Evolutionary conservation across 2,329 filamentous ascomycete genomes (phyloP), one percentile per base, ranked within the genome.

Genomic region (Tolypocladium capitatum): DNA sequence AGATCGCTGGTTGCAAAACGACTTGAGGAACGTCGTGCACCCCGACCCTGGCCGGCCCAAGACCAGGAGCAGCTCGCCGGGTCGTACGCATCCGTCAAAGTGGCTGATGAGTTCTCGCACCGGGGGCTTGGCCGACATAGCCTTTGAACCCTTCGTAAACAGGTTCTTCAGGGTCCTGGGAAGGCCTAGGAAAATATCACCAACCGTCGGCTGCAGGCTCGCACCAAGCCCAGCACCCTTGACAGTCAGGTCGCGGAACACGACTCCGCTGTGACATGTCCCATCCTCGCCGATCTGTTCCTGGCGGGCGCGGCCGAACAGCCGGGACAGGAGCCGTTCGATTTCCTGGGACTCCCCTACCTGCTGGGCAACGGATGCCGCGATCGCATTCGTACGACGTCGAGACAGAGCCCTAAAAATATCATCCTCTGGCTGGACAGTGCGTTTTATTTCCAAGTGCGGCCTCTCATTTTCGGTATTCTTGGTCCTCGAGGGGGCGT

Each of bases 1-100:
- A 3, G 71, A 72, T 4, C 83, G 72, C 55, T 87, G 76, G 58
- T 89, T 89, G 28, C 81, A 79, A 49, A 90, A 80, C 0, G 79
- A 73, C 55, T 85, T 87, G 36, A 88, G 69, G 20, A 88, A 73
- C 0, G 83, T 84, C 1, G 81, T 84, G 58, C 84, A 88, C 20
- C 83, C 82, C 0, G 80, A 70, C 0, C 82, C 83, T 0, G 83
- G 83, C 0, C 81, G 71, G 2, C 83, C 83, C 0, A 86, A 69
- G 0, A 86, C 81, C 0, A 86, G 65, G 0, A 84, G 63, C 74
- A 86, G 79, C 60, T 86, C 81, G 4, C 82, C 84, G 0, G 83
- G 82, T 52, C 81, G 78, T 32, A 87, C 78, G 50, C 80, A 84
- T 2, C 83, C 83, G 51, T 80, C 75, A 45, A 77, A 78, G 51